phyloP scores from a whole-genome alignment of 768 basidiomycete genomes.

The Trametes cinnabarina region DNA sequence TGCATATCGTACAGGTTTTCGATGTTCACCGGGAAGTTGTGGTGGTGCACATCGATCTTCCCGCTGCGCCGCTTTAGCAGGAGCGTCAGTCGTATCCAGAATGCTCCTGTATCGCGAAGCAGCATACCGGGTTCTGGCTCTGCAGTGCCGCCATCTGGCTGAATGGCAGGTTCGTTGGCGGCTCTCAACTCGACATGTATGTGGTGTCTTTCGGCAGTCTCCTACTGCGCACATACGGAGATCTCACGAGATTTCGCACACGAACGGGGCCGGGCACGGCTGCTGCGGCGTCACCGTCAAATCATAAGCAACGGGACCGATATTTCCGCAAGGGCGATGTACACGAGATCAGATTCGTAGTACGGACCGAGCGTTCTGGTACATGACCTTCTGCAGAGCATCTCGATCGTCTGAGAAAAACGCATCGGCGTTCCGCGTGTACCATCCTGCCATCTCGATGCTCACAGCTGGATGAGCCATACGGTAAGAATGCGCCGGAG shows the following conservation, averaged over 20 bases:
- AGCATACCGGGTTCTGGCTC: too few species aligned
- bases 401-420: slow-evolving; percentile 42
- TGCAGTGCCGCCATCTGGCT: too few species aligned
- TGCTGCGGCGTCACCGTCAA: not conserved
- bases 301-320: too few species aligned
- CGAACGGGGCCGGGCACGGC: too few species aligned
- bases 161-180: too few species aligned
- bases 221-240: too few species aligned
- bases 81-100: too few species aligned
- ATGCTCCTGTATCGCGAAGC: too few species aligned
- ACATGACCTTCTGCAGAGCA: slow-evolving; percentile 44
- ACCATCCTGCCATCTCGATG: slow-evolving; percentile 57
- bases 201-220: too few species aligned
- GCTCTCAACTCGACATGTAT: too few species aligned
- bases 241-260: too few species aligned
- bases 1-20: slow-evolving; percentile 42
- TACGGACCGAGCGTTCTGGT: slow-evolving; percentile 50
- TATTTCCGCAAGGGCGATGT: too few species aligned
- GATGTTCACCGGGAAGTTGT: slow-evolving; percentile 59
- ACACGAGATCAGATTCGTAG: slow-evolving; percentile 33
- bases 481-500: not conserved
- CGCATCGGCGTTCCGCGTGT: slow-evolving; percentile 49
- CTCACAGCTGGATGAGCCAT: slow-evolving; percentile 48
- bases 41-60: slow-evolving; percentile 68
- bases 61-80: not conserved